phyloP scores from a whole-genome alignment of 2,329 filamentous ascomycete species.

The Stagonosporopsis vannaccii region DNA sequence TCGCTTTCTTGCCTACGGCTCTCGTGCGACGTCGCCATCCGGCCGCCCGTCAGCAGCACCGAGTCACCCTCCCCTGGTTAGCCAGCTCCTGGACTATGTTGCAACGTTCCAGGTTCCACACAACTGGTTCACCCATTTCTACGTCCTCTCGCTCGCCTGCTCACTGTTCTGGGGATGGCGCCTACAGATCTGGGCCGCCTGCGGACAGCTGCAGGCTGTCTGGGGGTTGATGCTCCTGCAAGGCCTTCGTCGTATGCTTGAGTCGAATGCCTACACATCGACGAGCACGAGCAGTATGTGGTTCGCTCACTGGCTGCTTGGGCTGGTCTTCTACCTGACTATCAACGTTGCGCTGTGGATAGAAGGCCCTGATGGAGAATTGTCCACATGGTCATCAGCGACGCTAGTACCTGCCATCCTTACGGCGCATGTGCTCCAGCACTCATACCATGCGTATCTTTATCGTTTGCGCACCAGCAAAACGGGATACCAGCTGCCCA shows the following conservation, averaged over 20 bases:
- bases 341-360: conserved; percentile 83
- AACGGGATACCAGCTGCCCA: conserved; percentile 80
- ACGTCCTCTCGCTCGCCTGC: conserved; percentile 72
- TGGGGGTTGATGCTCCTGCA: conserved; percentile 81
- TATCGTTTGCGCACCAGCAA: conserved; percentile 49
- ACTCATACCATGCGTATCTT: conserved; percentile 63
- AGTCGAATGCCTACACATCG: conserved; percentile 72
- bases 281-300: conserved; percentile 81
- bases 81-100: conserved; percentile 57
- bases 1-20: conserved; percentile 68
- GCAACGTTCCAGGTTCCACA: conserved; percentile 76
- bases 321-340: conserved; percentile 76
- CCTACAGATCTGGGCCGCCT: conserved; percentile 54
- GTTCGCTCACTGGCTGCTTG: conserved; percentile 82
- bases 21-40: conserved; percentile 52
- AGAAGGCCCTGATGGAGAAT: conserved; percentile 65
- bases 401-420: conserved; percentile 70
- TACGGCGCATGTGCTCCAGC: conserved; percentile 74
- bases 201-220: conserved; percentile 67
- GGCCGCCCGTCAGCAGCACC: conserved; percentile 4
- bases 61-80: conserved; percentile 20
- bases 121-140: conserved; percentile 89
- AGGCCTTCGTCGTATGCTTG: conserved; percentile 76
- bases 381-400: conserved; percentile 54
- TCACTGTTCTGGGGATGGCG: conserved; percentile 79